Evolutionary conservation across 352 stramenopile species (phyloP).

Genomic region (Saprolegnia parasitica): DNA sequence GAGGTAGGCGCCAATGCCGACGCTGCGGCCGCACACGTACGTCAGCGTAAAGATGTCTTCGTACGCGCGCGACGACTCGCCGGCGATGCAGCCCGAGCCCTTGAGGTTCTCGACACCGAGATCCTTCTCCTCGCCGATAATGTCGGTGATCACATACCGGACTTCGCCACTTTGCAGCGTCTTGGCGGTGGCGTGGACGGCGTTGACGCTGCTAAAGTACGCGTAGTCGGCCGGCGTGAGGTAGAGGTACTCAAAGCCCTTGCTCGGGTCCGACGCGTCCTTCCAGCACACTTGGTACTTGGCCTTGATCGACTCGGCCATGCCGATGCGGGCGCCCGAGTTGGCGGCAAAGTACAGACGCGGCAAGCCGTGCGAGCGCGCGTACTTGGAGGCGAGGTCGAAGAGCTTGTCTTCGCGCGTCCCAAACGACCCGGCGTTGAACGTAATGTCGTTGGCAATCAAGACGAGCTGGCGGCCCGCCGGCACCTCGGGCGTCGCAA

Average conservation of each 20-base stretch:
- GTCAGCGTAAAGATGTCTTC: conserved; percentile 99
- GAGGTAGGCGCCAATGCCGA: conserved; percentile 99
- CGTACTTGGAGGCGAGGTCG: conserved; percentile 94
- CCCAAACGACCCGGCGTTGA: conserved; percentile 98
- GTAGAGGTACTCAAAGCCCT: conserved; percentile 99
- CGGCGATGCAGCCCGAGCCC: conserved; percentile 98
- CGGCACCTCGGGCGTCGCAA: conserved; percentile 98
- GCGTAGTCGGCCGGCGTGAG: conserved; percentile 94
- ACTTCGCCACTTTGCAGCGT: conserved; percentile 67
- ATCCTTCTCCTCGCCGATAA: conserved; percentile 97
- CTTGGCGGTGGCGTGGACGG: conserved; percentile 82
- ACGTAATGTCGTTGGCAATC: conserved; percentile 99
- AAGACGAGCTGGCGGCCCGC: conserved; percentile 95
- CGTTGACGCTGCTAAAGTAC: conserved; percentile 79
- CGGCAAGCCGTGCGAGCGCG: conserved; percentile 90
- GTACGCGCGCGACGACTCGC: conserved; percentile 98
- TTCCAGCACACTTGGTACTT: conserved; percentile 98
- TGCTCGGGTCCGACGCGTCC: conserved; percentile 92
- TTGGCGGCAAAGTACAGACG: conserved; percentile 99
- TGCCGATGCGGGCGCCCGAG: conserved; percentile 96
- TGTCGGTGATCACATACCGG: conserved; percentile 94
- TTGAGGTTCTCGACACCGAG: conserved; percentile 99
- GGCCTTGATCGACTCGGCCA: conserved; percentile 98
- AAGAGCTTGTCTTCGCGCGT: conserved; percentile 99
- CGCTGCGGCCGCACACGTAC: conserved; percentile 97